These are phyloP conservation scores for Pinus albicaulis DNA, from an alignment of 75 land plant species.

Conservation along the genomic window DNA sequence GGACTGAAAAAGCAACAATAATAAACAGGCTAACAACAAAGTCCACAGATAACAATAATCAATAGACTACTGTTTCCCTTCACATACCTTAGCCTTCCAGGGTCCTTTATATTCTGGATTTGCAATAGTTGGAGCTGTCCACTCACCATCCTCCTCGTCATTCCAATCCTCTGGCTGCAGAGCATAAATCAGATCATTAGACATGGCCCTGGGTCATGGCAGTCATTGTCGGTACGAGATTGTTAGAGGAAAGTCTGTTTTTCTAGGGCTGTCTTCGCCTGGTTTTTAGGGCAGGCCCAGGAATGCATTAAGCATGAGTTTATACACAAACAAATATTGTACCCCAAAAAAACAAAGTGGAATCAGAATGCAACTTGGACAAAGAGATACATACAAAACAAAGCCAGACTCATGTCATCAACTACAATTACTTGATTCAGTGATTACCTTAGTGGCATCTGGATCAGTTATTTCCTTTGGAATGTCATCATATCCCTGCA, in stretches of 20 bases:
- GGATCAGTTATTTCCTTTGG: slow-evolving; percentile 66
- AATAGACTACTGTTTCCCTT: background rate
- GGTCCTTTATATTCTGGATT: slow-evolving; percentile 98
- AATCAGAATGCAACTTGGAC: background rate
- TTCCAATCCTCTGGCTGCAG: slow-evolving; percentile 97
- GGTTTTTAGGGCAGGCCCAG: background rate
- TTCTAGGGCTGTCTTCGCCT: background rate
- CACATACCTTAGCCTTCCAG: slow-evolving; percentile 85
- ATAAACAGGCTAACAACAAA: background rate
- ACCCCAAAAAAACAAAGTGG: background rate
- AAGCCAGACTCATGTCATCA: background rate
- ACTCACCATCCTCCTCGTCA: slow-evolving; percentile 97
- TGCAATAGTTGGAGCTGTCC: slow-evolving; percentile 87
- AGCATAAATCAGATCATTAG: background rate
- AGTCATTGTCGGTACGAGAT: background rate
- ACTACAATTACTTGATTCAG: background rate
- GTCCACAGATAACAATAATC: background rate
- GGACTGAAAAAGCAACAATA: background rate
- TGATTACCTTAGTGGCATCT: slow-evolving; percentile 61
- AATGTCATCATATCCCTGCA: slow-evolving; percentile 63
- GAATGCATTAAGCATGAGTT: background rate
- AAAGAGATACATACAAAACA: background rate
- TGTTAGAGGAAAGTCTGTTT: background rate
- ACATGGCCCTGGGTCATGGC: background rate
- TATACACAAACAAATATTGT: background rate